Evolutionary conservation across 1,284 basidiomycete species (phyloP).

Genomic region (Leucoagaricus sp.): DNA sequence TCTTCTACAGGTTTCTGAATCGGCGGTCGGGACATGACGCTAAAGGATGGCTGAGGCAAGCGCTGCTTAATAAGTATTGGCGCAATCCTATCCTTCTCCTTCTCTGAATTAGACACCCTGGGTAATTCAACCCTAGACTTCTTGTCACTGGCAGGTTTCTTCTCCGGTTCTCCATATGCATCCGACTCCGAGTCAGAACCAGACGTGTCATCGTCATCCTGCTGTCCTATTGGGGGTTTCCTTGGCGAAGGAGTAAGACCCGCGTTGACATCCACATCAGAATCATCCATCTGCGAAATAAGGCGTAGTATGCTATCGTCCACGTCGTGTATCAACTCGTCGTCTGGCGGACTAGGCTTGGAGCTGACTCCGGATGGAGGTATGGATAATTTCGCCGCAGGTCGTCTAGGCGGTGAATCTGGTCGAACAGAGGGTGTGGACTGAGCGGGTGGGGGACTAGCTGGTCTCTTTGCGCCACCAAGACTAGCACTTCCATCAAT

Average conservation of each 20-base stretch:
- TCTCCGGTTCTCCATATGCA: slow-evolving; percentile 13
- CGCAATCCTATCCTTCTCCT: slow-evolving; percentile 35
- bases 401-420: neutral
- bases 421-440: neutral
- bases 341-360: slow-evolving; percentile 33
- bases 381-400: neutral
- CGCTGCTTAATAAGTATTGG: slow-evolving; percentile 68
- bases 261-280: slow-evolving; percentile 9
- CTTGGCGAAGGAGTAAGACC: neutral
- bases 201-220: slow-evolving; percentile 12
- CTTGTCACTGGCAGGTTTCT: neutral
- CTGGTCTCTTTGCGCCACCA: neutral
- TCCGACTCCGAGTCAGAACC: slow-evolving; percentile 19
- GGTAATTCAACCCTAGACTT: slow-evolving; percentile 6
- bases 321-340: slow-evolving; percentile 39
- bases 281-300: slow-evolving; percentile 36
- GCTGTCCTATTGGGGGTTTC: neutral
- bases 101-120: neutral
- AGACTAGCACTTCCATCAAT: neutral
- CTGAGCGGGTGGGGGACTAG: slow-evolving; percentile 8
- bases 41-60: slow-evolving; percentile 61
- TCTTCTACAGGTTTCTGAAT: slow-evolving; percentile 19
- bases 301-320: slow-evolving; percentile 41
- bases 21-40: slow-evolving; percentile 65
- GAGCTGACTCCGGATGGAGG: neutral